Percentiles rank a stretch among this genome's conserved stretches.
Evolutionary conservation across 2,329 filamentous ascomycete genomes (phyloP).

Genomic region (Exophiala phaeomuriformis): DNA sequence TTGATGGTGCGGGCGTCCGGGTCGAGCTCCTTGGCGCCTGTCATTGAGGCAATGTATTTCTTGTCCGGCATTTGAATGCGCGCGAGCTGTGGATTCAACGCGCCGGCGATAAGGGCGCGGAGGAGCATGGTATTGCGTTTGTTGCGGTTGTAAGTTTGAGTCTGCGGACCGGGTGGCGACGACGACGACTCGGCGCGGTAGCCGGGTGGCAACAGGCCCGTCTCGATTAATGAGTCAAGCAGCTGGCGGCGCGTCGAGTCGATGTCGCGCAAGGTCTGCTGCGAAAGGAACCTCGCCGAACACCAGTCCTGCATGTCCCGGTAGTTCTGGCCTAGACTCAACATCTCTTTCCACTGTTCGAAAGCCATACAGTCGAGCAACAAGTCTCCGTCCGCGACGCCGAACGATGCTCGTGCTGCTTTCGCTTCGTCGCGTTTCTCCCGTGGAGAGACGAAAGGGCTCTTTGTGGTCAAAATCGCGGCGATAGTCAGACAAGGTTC

Average conservation of each 20-base stretch:
- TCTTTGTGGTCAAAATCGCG: constrained; percentile 73
- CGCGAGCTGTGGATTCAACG: constrained; percentile 78
- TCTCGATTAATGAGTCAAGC: constrained; percentile 74
- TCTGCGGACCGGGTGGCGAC: constrained; percentile 2
- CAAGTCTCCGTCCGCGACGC: constrained; percentile 72
- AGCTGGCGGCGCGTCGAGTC: constrained; percentile 80
- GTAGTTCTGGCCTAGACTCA: constrained; percentile 46
- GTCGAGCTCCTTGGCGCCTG: constrained; percentile 85
- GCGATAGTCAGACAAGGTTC: constrained; percentile 84
- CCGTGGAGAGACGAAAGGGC: constrained; percentile 76
- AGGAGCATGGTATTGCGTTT: constrained; percentile 44
- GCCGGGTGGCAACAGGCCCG: constrained; percentile 63
- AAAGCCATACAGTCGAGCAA: constrained; percentile 80
- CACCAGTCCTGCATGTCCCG: constrained; percentile 69
- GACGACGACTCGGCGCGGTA: constrained; percentile 47
- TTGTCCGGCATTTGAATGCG: constrained; percentile 91
- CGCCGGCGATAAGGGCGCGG: constrained; percentile 63
- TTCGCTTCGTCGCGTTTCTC: constrained; percentile 78
- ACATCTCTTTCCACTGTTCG: constrained; percentile 69
- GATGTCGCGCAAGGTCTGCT: constrained; percentile 80
- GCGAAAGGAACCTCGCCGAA: constrained; percentile 74
- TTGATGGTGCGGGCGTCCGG: constrained; percentile 88
- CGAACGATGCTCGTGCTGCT: constrained; percentile 66
- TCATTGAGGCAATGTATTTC: constrained; percentile 81
- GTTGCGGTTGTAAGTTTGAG: constrained; percentile 7